Conservation (phyloP, 2,329 filamentous ascomycete species). For the Alternaria viburni region DNA sequence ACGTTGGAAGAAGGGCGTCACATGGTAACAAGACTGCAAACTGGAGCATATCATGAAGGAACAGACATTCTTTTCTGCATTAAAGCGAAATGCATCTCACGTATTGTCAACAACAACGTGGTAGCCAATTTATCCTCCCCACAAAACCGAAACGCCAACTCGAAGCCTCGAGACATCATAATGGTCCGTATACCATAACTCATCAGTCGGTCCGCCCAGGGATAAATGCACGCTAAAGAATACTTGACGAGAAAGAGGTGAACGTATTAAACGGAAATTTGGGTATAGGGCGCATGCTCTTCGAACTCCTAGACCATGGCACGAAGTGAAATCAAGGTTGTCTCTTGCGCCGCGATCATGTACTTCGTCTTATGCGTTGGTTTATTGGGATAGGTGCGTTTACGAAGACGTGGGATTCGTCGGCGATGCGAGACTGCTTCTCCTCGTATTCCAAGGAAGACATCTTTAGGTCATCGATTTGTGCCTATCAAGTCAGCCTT, state of each 20-base stretch:
- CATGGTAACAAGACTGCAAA: not conserved
- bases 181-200: conserved; percentile 2
- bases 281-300: conserved; percentile 13
- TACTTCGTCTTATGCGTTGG: conserved; percentile 40
- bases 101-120: not conserved
- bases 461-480: conserved; percentile 51
- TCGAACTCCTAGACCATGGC: not conserved
- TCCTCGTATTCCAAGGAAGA: conserved; percentile 51
- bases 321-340: not conserved
- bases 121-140: not conserved
- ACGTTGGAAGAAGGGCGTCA: not conserved
- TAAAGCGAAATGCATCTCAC: conserved; percentile 2
- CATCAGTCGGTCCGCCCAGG: not conserved
- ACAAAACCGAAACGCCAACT: conserved; percentile 3
- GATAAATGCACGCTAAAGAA: conserved; percentile 16
- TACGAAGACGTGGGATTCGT: conserved; percentile 45
- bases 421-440: conserved; percentile 48
- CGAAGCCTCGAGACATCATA: conserved; percentile 1
- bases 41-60: not conserved
- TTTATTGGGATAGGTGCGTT: conserved; percentile 49
- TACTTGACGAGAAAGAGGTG: conserved; percentile 3
- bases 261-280: conserved; percentile 7
- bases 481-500: conserved; percentile 41
- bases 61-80: not conserved
- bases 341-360: conserved; percentile 13